Evolutionary conservation across 768 basidiomycete species (phyloP), one percentile per base, ranked within the genome.

Genomic region (Royoungia palumana): DNA sequence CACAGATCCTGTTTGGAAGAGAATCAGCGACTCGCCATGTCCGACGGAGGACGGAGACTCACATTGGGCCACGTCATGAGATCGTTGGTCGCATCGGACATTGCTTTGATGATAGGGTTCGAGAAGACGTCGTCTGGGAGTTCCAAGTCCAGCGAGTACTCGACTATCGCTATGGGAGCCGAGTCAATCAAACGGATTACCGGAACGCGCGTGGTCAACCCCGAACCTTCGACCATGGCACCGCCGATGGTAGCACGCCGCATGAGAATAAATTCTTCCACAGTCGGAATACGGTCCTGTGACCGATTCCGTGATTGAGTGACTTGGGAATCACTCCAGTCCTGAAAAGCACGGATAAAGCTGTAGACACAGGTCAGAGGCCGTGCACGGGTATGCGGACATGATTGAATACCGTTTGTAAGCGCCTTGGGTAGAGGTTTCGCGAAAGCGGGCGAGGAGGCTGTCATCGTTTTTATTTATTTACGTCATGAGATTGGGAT

Each of bases 1-100:
- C 61, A 60, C 34, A 58, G 62, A 51, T 63, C 61, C 64, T 66
- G 22, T 55, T 39, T 24, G 41, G 41, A 44, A 36, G 32, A 40
- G 28, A 25, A 37, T 67, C 49, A 68, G 55, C 19, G 1, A 35
- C 6, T 24, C 0, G 24, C 42, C 30, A 13, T 50, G 35, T 47
- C 28, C 6, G n/a, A 44, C 38, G 35, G 49, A 50, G 34, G 41
- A 43, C 9, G 41, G 8, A 13, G 6, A 69, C 70, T 7, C 20
- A 71, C 70, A 35, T 71, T 71, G n/a, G 70, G 70, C 70, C 70
- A 71, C 2, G 70, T 72, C 70, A 71, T 72, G 16, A 71, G 65
- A 46, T 71, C 70, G 14, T 52, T 71, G 0, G 67, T 70, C n/a
- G 69, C 70, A n/a, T 71, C 63, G 34, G 70, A 71, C 70, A 71